phyloP scores from a whole-genome alignment of 495 filamentous ascomycete species.

The Oleoguttula mirabilis region DNA sequence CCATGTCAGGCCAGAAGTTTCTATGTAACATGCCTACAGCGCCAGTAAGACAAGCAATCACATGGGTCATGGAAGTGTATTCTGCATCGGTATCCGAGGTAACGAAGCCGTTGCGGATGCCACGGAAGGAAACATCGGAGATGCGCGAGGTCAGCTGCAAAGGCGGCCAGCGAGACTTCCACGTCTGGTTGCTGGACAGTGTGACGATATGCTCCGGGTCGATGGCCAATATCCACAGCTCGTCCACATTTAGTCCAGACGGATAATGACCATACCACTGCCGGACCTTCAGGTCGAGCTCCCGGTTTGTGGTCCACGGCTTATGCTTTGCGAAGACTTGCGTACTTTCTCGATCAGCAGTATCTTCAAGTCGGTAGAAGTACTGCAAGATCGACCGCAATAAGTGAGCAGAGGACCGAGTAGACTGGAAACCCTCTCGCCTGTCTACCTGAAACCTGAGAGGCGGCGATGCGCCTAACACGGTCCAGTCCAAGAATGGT shows the following conservation, averaged over 20 bases:
- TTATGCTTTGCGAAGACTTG: conserved; percentile 32
- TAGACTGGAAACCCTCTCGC: conserved; percentile 29
- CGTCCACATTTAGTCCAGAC: conserved; percentile 30
- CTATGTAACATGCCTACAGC: conserved; percentile 30
- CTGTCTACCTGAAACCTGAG: conserved; percentile 30
- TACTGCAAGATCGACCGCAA: conserved; percentile 30
- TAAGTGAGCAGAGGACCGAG: conserved; percentile 24
- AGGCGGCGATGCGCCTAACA: conserved; percentile 25
- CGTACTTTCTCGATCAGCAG: conserved; percentile 25
- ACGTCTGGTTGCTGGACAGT: conserved; percentile 32
- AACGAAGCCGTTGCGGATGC: conserved; percentile 28
- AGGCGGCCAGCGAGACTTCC: conserved; percentile 32
- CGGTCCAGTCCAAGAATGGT: conserved; percentile 31
- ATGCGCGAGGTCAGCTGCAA: conserved; percentile 29
- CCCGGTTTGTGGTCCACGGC: conserved; percentile 29
- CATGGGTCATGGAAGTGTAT: conserved; percentile 27
- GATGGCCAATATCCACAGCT: conserved; percentile 31
- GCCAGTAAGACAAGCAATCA: conserved; percentile 26
- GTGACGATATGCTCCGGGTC: conserved; percentile 29
- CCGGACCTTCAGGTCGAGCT: conserved; percentile 29
- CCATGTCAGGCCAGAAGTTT: conserved; percentile 30
- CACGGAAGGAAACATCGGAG: conserved; percentile 29
- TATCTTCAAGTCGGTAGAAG: conserved; percentile 32
- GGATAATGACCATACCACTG: conserved; percentile 34
- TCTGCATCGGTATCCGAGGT: conserved; percentile 19